Evolutionary conservation across 768 basidiomycete species (phyloP).

Genomic region (Paxillus rubicundulus): DNA sequence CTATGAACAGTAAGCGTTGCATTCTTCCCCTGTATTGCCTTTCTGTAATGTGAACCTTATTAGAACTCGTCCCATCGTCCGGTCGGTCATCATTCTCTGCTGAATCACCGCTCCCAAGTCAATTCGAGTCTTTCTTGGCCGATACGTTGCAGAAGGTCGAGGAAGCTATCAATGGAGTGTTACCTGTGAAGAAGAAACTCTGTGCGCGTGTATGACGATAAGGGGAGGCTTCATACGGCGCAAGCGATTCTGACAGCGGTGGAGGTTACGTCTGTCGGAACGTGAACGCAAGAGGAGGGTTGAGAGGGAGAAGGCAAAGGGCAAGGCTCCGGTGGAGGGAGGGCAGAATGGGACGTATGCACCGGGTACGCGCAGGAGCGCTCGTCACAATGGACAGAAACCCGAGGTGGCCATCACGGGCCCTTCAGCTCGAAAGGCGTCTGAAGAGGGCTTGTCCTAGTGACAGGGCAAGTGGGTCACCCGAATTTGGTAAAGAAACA

Average conservation of each 20-base stretch:
- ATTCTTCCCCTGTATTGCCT: background rate
- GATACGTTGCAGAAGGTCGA: constrained; percentile 71
- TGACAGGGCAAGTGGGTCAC: constrained; percentile 49
- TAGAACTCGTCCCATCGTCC: constrained; percentile 93
- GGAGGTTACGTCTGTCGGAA: constrained; percentile 81
- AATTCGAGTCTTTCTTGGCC: constrained; percentile 76
- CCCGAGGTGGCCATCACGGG: constrained; percentile 75
- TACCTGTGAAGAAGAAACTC: too few relatives aligned
- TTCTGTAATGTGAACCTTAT: constrained; percentile 5
- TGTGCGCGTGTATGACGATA: too few relatives aligned
- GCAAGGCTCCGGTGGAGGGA: constrained; percentile 18
- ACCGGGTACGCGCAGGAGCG: constrained; percentile 64
- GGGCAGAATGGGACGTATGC: constrained; percentile 36
- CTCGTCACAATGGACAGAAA: constrained; percentile 67
- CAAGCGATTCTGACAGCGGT: too few relatives aligned
- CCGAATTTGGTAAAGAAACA: constrained; percentile 46
- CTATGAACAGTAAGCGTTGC: constrained; percentile 78
- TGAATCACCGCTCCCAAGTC: constrained; percentile 80
- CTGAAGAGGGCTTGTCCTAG: constrained; percentile 70
- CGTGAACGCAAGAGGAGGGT: constrained; percentile 67
- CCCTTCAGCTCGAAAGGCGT: constrained; percentile 64
- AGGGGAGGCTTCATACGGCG: too few relatives aligned
- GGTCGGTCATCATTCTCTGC: constrained; percentile 86
- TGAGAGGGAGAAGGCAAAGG: constrained; percentile 44
- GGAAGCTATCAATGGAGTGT: constrained; percentile 61